A percentile compares a stretch with the other conserved stretches of the same genome.
phyloP scores from a whole-genome alignment of 2,329 filamentous ascomycete genomes.

The Fusarium siculi region DNA sequence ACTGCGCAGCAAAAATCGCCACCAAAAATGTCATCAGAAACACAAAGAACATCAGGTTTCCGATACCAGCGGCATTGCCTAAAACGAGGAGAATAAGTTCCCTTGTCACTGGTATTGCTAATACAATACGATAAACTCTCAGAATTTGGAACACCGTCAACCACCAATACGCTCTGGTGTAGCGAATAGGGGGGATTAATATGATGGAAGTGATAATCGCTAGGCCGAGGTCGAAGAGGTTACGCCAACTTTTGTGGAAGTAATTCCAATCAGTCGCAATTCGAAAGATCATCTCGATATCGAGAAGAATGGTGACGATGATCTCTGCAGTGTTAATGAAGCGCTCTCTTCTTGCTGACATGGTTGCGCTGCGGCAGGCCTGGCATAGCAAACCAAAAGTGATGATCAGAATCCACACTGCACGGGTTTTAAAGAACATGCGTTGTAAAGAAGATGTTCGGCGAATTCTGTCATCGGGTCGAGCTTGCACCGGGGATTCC shows the following conservation, averaged over 20 bases:
- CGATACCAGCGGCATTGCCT: slow-evolving; percentile 89
- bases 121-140: slow-evolving; percentile 88
- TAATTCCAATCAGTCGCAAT: slow-evolving; percentile 81
- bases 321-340: slow-evolving; percentile 81
- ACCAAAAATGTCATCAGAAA: slow-evolving; percentile 95
- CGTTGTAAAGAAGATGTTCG: slow-evolving; percentile 68
- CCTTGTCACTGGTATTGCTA: slow-evolving; percentile 87
- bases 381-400: slow-evolving; percentile 82
- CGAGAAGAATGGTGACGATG: slow-evolving; percentile 79
- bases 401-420: slow-evolving; percentile 85
- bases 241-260: slow-evolving; percentile 79
- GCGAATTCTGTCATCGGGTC: slow-evolving; percentile 51
- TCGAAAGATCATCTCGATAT: slow-evolving; percentile 84
- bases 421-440: slow-evolving; percentile 77
- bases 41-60: slow-evolving; percentile 95
- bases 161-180: slow-evolving; percentile 83
- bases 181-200: slow-evolving; percentile 81
- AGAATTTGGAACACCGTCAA: slow-evolving; percentile 93
- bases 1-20: slow-evolving; percentile 90
- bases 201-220: slow-evolving; percentile 87
- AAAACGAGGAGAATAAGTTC: slow-evolving; percentile 89
- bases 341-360: slow-evolving; percentile 67
- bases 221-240: slow-evolving; percentile 82
- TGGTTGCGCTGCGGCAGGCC: slow-evolving; percentile 78
- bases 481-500: slow-evolving; percentile 53